Base-by-base conservation (phyloP, 2,329 filamentous ascomycete genomes). In the Dactylonectria estremocensis region DNA sequence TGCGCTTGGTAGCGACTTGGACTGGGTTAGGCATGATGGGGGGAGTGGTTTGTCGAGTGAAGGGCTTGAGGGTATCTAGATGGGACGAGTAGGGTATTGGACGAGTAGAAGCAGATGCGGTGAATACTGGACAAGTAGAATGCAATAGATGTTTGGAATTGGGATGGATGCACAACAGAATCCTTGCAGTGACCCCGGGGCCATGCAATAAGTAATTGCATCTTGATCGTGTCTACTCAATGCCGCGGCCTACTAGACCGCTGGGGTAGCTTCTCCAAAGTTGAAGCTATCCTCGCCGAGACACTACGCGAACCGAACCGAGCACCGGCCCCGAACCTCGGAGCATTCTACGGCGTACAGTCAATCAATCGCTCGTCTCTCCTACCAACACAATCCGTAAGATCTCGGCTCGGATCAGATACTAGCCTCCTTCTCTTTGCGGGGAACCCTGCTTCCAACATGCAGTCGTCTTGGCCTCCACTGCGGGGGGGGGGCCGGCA, bases 1-100 rank as follows among this genome's bases (percentile, higher is more conserved):
- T 63, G 45, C 69, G 67, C 64, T 73, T 73, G 58, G 72, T 74
- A 1, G 71, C 71, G n/a, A 74, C 71, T 53, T 74, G 71, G 18
- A 73, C 69, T 9, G 71, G 71, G 45, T 70, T 58, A 1, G 71
- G 71, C 71, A 73, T 73, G 40, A n/a, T 18, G 16, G 16, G 8
- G 16, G 40, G 8, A n/a, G 40, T 18, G 40, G 40, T 43, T 8
- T 40, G 13, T 16, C 16, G 37, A 14, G 16, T 40, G 16, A 14
- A 5, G 16, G 14, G n/a, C 16, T 43, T 43, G 40, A n/a, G 40
- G 16, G 40, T 43, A 18, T 43, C 40, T 43, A 16, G 6, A 40
- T 28, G 58, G 62, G 40, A 28, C 24, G 4, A 28, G 24, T 28
- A 28, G 4, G n/a, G n/a, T n/a, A n/a, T n/a, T n/a, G 62, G 40